Conservation (phyloP, 805 yeast species). For the Candida tammaniensis region DNA sequence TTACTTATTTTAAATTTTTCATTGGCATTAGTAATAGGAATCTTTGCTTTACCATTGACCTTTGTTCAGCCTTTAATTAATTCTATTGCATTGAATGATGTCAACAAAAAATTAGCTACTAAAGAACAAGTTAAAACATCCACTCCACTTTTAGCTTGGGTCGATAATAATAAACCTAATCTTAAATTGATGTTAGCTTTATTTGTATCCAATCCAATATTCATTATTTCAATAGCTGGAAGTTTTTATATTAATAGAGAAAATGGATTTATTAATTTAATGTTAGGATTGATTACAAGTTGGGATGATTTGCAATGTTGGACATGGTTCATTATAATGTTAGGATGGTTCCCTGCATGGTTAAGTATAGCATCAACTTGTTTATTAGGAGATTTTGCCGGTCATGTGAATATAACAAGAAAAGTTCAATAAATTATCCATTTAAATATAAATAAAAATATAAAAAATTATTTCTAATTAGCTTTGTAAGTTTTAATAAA, state of each 20-base stretch:
- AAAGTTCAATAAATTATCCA: slow-evolving; percentile 2
- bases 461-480: slow-evolving; percentile 1
- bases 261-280: slow-evolving; percentile 35
- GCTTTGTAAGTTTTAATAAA: slow-evolving; percentile 59
- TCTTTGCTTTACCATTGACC: slow-evolving; percentile 73
- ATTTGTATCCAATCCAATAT: slow-evolving; percentile 52
- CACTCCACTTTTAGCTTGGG: slow-evolving; percentile 9
- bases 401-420: neutral
- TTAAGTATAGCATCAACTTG: slow-evolving; percentile 29
- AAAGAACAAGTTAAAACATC: slow-evolving; percentile 2
- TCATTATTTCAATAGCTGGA: slow-evolving; percentile 24
- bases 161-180: slow-evolving; percentile 13
- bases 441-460: neutral
- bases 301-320: slow-evolving; percentile 74
- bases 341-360: slow-evolving; percentile 90
- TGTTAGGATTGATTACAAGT: slow-evolving; percentile 54
- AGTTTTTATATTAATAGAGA: slow-evolving; percentile 21
- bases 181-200: slow-evolving; percentile 33
- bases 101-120: neutral
- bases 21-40: slow-evolving; percentile 67
- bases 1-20: slow-evolving; percentile 82
- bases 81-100: slow-evolving; percentile 9
- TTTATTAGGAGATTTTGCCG: slow-evolving; percentile 27
- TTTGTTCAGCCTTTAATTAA: slow-evolving; percentile 44
- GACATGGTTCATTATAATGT: slow-evolving; percentile 75